Conservation (phyloP, 2,329 filamentous ascomycete species). For the Colletotrichum chrysophilum region DNA sequence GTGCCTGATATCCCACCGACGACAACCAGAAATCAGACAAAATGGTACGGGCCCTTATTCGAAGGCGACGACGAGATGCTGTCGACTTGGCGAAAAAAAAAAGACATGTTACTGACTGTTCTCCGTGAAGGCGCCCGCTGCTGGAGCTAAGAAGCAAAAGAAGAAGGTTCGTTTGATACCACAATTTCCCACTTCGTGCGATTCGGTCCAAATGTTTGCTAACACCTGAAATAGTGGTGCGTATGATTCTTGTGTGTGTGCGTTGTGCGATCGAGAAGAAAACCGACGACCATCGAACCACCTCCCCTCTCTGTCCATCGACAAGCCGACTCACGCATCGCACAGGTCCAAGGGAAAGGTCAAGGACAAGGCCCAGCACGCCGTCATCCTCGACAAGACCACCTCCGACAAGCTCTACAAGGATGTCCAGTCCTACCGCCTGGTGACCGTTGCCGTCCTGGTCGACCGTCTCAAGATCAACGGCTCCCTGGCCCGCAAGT, state of each 20-base stretch:
- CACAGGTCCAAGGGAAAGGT: constrained; percentile 65
- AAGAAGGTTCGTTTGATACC: constrained; percentile 39
- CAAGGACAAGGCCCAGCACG: constrained; percentile 99
- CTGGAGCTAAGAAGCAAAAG: constrained; percentile 57
- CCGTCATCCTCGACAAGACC: constrained; percentile 97
- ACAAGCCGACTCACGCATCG: constrained; percentile 11
- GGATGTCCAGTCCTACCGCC: constrained; percentile 99
- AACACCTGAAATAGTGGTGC: constrained; percentile 35
- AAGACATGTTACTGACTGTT: constrained; percentile 6
- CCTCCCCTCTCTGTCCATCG: neutral
- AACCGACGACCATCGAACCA: neutral
- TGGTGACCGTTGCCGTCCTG: constrained; percentile 97
- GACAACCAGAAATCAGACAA: constrained; percentile 23
- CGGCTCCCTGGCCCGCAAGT: constrained; percentile 91
- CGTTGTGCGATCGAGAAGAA: neutral
- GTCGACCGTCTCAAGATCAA: constrained; percentile 99
- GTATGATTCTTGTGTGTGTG: constrained; percentile 13
- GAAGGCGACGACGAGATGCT: neutral
- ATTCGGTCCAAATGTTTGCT: neutral
- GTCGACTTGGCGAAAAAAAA: neutral
- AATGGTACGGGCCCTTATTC: constrained; percentile 12
- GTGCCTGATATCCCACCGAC: constrained; percentile 20
- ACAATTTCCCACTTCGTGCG: neutral
- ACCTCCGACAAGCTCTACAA: constrained; percentile 99
- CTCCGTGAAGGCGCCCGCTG: constrained; percentile 43